Percentiles rank a stretch among this genome's conserved stretches.
Conservation (phyloP, 192 early-diverging fungal species). For the Backusella macrospora region DNA sequence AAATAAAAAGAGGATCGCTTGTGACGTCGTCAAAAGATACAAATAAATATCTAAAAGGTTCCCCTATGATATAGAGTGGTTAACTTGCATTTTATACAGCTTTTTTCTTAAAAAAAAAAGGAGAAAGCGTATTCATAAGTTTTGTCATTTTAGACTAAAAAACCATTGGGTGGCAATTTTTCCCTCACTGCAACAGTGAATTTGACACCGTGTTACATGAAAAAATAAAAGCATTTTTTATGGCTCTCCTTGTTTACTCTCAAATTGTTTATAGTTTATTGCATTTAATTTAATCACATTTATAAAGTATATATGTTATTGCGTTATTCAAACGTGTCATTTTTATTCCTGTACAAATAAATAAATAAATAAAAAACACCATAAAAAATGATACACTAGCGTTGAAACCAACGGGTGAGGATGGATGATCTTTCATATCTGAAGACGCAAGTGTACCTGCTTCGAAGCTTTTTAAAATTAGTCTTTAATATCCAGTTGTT, state of each 20-base stretch:
- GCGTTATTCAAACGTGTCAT: too few relatives aligned
- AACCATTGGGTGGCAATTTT: neutral
- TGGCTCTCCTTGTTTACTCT: neutral
- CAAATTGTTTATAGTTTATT: neutral
- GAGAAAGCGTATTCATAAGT: neutral
- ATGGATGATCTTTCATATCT: too few relatives aligned
- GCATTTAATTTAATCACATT: neutral
- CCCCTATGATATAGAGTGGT: neutral
- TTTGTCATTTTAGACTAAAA: slow-evolving; percentile 2
- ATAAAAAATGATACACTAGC: too few relatives aligned
- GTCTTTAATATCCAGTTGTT: too few relatives aligned
- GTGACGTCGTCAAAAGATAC: neutral
- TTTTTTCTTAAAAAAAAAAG: neutral
- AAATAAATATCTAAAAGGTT: neutral
- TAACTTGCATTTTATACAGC: neutral
- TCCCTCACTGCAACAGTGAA: neutral
- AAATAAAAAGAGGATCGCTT: neutral
- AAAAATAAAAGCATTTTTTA: neutral
- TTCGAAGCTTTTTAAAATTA: too few relatives aligned
- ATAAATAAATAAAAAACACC: too few relatives aligned
- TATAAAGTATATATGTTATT: too few relatives aligned
- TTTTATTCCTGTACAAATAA: too few relatives aligned
- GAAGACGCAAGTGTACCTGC: too few relatives aligned
- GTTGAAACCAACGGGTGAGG: too few relatives aligned
- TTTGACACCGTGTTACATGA: neutral